Base-by-base conservation (phyloP, 2,329 filamentous ascomycete species). In the Dactylellina drechsleri region DNA sequence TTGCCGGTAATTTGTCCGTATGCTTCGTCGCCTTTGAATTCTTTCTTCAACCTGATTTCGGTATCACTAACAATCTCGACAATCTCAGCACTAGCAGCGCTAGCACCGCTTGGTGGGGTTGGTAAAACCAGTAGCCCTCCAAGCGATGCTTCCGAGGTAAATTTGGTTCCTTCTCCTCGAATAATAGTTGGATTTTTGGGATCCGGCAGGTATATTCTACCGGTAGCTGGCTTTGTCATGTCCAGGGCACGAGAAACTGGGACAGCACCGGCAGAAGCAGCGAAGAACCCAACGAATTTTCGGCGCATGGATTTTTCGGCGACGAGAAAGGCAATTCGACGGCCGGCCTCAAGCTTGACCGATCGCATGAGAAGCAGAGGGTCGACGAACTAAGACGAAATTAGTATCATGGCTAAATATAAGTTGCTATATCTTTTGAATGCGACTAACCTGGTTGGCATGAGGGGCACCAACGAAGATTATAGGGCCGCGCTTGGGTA, bases 391-490 rank as follows among this genome's bases (percentile, higher is more conserved):
- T 97, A 80, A 4, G 52, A 53, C 77, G 62, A n/a, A 31, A 20
- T 59, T 54, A 76, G 67, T 50, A 20, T 62, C n/a, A 16, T 61
- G 13, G 13, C 41, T 13, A 8, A 49, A 16, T 6, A 40, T 18
- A 15, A 23, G n/a, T 18, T 20, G 13, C 40, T 47, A 10, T 36
- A 2, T 36, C 31, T 5, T 36, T 36, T 36, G 6, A 7, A 36
- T 10, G 18, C 41, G 45, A 82, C 85, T 74, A 83, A 92, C 91
- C 87, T 95, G 92, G 82, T 99, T 99, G 74, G 94, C 94, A 85
- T 99, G 95, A 78, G 95, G 95, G 65, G 94, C 95, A 52, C 93
- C 95, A 78, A 99, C 95, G 80, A 99, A 95, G 73, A 99, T 92
- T 77, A 99, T 88, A 0, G 95, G 93, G 0, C 93, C 95, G 77